phyloP scores from a whole-genome alignment of 177 flowering plant genomes.

The Vitis hybrid region DNA sequence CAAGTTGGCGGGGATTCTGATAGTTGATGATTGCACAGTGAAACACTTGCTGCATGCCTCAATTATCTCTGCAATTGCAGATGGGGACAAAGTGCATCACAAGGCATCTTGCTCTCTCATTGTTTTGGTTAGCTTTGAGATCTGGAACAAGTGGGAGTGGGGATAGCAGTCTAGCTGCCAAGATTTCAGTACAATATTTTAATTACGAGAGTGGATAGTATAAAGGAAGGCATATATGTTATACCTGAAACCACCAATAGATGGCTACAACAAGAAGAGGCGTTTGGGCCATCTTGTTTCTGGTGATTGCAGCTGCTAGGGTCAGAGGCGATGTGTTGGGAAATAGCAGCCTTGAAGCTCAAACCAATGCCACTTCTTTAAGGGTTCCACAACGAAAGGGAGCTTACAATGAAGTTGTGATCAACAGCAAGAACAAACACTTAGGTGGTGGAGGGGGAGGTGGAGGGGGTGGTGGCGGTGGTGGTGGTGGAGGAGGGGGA shows the following conservation, averaged over 20 bases:
- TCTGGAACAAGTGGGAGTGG: too few relatives aligned
- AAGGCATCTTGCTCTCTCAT: too few relatives aligned
- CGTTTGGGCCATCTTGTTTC: slow-evolving; percentile 19
- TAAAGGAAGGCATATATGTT: too few relatives aligned
- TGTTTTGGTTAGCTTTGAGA: too few relatives aligned
- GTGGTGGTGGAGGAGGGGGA: slow-evolving; percentile 15
- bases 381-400: neutral
- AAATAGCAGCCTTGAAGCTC: slow-evolving; percentile 7
- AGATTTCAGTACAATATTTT: too few relatives aligned
- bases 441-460: slow-evolving; percentile 25
- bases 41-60: too few relatives aligned
- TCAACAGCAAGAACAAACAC: slow-evolving; percentile 12
- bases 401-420: slow-evolving; percentile 20
- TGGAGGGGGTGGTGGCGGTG: slow-evolving; percentile 16
- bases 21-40: too few relatives aligned
- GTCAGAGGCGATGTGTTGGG: slow-evolving; percentile 11
- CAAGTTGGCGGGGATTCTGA: too few relatives aligned
- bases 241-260: neutral
- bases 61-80: too few relatives aligned
- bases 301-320: slow-evolving; percentile 12
- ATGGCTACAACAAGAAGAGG: slow-evolving; percentile 10
- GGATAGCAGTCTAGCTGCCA: too few relatives aligned
- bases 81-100: too few relatives aligned
- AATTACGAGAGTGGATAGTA: too few relatives aligned
- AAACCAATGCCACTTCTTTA: slow-evolving; percentile 13